Evolutionary conservation across 768 basidiomycete genomes (phyloP), one percentile per base, ranked within the genome.

Genomic region (Termitomyces titanicus): DNA sequence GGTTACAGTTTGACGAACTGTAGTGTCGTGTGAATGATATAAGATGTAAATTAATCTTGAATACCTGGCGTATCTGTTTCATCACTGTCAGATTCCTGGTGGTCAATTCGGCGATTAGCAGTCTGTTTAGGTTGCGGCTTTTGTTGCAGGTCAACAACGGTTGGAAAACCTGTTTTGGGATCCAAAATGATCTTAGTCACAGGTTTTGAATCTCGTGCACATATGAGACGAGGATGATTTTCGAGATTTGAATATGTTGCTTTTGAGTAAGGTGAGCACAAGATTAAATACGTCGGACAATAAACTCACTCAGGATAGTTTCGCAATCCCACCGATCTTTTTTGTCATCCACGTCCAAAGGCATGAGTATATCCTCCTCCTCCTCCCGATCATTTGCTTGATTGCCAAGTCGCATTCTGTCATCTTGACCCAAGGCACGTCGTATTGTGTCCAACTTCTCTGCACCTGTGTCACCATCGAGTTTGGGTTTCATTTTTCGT

Each of bases 191-290:
- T 92, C 68, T 82, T 88, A 0, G 85, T 76, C 0, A 80, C 77
- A 20, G 74, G 71, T 63, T 74, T 78, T 38, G 71, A 64, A 56
- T 83, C 78, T 33, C 86, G 76, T 18, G 86, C 83, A 24, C 84
- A 81, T 55, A 99, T 94, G 31, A 97, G 74, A 9, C 88, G 83
- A 0, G 97, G 97, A 67, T 98, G 97, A 64, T 99, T 99, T 68
- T 97, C 97, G 7, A 98, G 78, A 66, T 97, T 99, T n/a, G 93
- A 89, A 67, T 94, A 95, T 10, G 95, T 98, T 9, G 89, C 96
- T 97, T 65, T 18, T 29, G 47, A 42, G 60, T 49, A 12, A 17
- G 7, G 20, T 65, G 10, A 53, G 25, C 13, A 39, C 13, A 40
- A 24, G 5, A 15, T 15, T 2, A 25, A 1, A 51, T 38, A n/a